Evolutionary conservation across 495 filamentous ascomycete genomes (phyloP).

Genomic region (Staphylotrichum longicolle): DNA sequence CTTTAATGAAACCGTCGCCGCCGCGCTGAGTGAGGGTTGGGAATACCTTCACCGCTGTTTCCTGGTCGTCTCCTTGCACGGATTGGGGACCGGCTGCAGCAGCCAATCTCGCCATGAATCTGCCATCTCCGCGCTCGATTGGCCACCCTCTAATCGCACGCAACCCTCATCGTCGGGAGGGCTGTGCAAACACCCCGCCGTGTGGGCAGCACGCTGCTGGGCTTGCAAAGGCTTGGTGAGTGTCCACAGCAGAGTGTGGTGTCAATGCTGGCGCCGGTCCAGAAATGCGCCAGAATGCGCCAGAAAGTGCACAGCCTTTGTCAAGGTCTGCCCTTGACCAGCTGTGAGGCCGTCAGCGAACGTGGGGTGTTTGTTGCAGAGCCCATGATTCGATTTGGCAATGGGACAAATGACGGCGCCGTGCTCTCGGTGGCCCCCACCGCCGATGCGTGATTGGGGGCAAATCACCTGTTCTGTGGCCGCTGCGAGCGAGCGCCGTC

Average conservation of each 20-base stretch:
- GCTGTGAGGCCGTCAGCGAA: too few species aligned
- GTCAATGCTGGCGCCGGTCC: too few species aligned
- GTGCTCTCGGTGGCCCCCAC: not conserved
- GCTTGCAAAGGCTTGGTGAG: too few species aligned
- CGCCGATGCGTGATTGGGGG: slow-evolving; percentile 1
- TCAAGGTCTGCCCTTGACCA: too few species aligned
- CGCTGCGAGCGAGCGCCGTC: slow-evolving; percentile 12
- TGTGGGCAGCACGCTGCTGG: not conserved
- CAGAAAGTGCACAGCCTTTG: too few species aligned
- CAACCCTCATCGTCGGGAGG: not conserved
- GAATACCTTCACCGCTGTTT: slow-evolving; percentile 18
- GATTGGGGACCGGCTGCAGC: not conserved
- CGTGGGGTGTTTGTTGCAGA: too few species aligned
- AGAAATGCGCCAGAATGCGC: too few species aligned
- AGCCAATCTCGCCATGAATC: slow-evolving; percentile 1
- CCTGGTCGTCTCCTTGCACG: not conserved
- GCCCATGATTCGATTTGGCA: not conserved
- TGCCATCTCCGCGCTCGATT: not conserved
- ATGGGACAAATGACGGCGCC: too few species aligned
- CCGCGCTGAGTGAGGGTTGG: not conserved
- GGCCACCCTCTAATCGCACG: not conserved
- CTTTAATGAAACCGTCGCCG: not conserved
- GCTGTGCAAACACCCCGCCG: not conserved
- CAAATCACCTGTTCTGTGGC: slow-evolving; percentile 15
- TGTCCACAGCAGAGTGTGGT: too few species aligned